phyloP scores from a whole-genome alignment of 2,329 filamentous ascomycete species.

The Beauveria sp. region DNA sequence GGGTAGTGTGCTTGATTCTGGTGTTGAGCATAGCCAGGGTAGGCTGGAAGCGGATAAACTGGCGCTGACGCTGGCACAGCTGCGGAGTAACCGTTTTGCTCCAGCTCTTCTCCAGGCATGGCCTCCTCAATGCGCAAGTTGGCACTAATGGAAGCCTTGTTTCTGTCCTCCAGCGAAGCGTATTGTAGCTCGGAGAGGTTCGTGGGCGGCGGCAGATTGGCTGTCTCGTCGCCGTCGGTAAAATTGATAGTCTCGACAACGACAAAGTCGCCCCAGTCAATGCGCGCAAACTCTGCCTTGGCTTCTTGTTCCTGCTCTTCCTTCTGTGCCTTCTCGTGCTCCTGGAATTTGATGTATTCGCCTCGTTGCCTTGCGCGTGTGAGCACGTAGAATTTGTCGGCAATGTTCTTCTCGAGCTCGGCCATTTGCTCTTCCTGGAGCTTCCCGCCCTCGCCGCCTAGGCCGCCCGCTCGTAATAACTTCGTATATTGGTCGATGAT shows the following conservation, averaged over 20 bases:
- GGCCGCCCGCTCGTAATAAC: slow-evolving; percentile 60
- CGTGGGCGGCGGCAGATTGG: slow-evolving; percentile 80
- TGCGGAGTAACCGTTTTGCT: slow-evolving; percentile 40
- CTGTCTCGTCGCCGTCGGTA: slow-evolving; percentile 77
- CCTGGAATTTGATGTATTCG: slow-evolving; percentile 79
- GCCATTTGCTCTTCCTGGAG: slow-evolving; percentile 64
- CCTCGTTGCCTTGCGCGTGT: slow-evolving; percentile 76
- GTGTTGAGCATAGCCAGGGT: slow-evolving; percentile 35
- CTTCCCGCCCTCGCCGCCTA: slow-evolving; percentile 58
- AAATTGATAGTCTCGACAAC: slow-evolving; percentile 94
- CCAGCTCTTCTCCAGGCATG: slow-evolving; percentile 71
- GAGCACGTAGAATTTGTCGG: slow-evolving; percentile 74
- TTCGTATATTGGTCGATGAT: slow-evolving; percentile 91
- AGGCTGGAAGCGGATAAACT: slow-evolving; percentile 37
- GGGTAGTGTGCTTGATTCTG: slow-evolving; percentile 22
- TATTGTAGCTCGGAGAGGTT: slow-evolving; percentile 88
- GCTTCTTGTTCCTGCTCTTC: slow-evolving; percentile 83
- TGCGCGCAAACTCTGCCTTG: slow-evolving; percentile 66
- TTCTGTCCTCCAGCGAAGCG: slow-evolving; percentile 90
- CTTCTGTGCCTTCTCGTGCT: slow-evolving; percentile 78
- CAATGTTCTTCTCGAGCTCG: slow-evolving; percentile 65
- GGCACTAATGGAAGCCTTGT: slow-evolving; percentile 75
- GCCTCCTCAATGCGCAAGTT: slow-evolving; percentile 89
- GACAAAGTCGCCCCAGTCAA: slow-evolving; percentile 97
- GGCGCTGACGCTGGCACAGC: slow-evolving; percentile 23